phyloP scores from a whole-genome alignment of 2,329 filamentous ascomycete genomes.

The Xylaria sp. region DNA sequence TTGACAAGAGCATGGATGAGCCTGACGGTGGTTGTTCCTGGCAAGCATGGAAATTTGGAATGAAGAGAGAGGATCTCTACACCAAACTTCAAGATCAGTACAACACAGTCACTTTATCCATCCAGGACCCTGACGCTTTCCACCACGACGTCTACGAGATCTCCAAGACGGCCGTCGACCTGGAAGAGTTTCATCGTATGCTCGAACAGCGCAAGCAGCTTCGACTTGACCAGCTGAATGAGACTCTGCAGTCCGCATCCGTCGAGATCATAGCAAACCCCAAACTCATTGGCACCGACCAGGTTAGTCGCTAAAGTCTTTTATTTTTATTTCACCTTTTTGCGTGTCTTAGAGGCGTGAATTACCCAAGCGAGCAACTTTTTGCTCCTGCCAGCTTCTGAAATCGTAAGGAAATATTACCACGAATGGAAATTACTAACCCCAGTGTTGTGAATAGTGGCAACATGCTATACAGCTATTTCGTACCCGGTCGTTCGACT shows the following conservation, averaged over 20 bases:
- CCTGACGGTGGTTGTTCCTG: conserved; percentile 51
- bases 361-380: too few species aligned
- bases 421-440: too few species aligned
- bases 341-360: too few species aligned
- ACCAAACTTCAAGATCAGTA: conserved; percentile 64
- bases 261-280: conserved; percentile 67
- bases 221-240: conserved; percentile 60
- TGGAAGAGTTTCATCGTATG: conserved; percentile 59
- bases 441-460: too few species aligned
- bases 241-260: conserved; percentile 62
- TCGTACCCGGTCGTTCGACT: conserved; percentile 63
- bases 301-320: too few species aligned
- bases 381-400: too few species aligned
- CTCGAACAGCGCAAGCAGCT: conserved; percentile 60
- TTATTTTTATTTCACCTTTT: too few species aligned
- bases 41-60: conserved; percentile 68
- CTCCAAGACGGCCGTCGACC: conserved; percentile 55
- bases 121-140: conserved; percentile 66
- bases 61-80: conserved; percentile 64
- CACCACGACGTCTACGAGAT: conserved; percentile 67
- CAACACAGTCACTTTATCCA: conserved; percentile 61
- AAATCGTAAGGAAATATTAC: too few species aligned
- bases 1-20: conserved; percentile 58
- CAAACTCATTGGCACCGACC: conserved; percentile 60
- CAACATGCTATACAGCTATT: conserved; percentile 63